Evolutionary conservation across 345 rosid genomes (phyloP), one percentile per base, ranked within the genome.

Genomic region (Raphanus raphanistrum): DNA sequence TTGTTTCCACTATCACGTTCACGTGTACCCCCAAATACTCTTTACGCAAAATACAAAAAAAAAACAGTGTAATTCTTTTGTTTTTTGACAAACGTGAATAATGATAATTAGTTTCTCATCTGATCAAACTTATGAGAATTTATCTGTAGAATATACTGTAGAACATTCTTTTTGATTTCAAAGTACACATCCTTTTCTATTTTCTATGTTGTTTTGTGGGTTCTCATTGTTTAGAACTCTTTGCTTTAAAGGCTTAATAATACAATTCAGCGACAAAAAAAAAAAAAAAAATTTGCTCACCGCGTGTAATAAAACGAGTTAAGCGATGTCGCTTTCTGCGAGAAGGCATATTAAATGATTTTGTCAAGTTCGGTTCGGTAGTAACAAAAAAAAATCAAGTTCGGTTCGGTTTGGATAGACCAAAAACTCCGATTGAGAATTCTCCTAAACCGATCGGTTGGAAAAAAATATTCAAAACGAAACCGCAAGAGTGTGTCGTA

Each of bases 11-110:
- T 41, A 38, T 62, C 35, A 38, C 70, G 28, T 50, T 50, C 69
- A 76, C 63, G 73, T 60, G 73, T 45, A 41, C 26, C 68, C 43
- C 66, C 50, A 36, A 28, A 17, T 64, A 33, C 66, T 32, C 50
- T 43, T 4, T 64, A 8, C 5, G 50, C 50, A 21, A 32, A n/a
- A 6, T 33, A 63, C n/a, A 16, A 7, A 15, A 32, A 16, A 33
- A 32, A 8, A 33, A n/a, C n/a, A n/a, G n/a, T n/a, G n/a, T n/a
- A n/a, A n/a, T n/a, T n/a, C n/a, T n/a, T n/a, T n/a, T n/a, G 41
- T 32, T 63, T 31, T 62, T 32, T 32, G 2, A 17, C 45, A 62
- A 12, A 29, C 11, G 41, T 16, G 66, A 31, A 31, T 62, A 31
- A 16, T 54, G 10, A 62, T 31, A n/a, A 15, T 32, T 62, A 62